These are phyloP conservation scores for Pichia rugopelliculosa DNA, from an alignment of 805 yeast species.

Conservation along the genomic window DNA sequence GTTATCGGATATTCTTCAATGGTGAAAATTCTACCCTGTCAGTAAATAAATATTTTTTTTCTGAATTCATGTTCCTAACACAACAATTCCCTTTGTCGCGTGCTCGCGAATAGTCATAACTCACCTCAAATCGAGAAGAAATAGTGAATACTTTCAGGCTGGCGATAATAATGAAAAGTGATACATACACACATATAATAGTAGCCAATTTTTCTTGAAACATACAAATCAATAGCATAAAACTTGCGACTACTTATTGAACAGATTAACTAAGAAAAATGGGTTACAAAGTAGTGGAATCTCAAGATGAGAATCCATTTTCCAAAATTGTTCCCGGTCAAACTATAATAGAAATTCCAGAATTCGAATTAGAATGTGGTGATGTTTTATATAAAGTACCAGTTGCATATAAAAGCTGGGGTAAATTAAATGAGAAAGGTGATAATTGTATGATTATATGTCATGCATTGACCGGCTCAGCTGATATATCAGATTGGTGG, in stretches of 20 bases:
- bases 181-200: too few species aligned
- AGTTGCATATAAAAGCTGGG: constrained; percentile 96
- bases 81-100: background rate
- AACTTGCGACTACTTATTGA: too few species aligned
- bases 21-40: background rate
- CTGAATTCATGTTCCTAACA: background rate
- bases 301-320: constrained; percentile 59
- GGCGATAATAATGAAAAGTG: too few species aligned
- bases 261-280: constrained; percentile 5
- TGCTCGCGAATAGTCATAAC: background rate
- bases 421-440: constrained; percentile 58
- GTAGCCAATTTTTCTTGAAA: too few species aligned
- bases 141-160: background rate
- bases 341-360: constrained; percentile 69
- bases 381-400: constrained; percentile 67
- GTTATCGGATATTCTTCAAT: background rate
- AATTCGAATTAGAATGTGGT: constrained; percentile 73
- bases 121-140: background rate
- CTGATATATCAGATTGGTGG: constrained; percentile 98
- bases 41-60: too few species aligned
- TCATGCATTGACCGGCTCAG: constrained; percentile 93
- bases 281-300: constrained; percentile 33
- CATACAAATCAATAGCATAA: too few species aligned
- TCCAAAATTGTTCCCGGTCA: constrained; percentile 68
- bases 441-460: constrained; percentile 85